Conservation (phyloP, 2,329 filamentous ascomycete genomes). For the Lasiodiplodia sp. region DNA sequence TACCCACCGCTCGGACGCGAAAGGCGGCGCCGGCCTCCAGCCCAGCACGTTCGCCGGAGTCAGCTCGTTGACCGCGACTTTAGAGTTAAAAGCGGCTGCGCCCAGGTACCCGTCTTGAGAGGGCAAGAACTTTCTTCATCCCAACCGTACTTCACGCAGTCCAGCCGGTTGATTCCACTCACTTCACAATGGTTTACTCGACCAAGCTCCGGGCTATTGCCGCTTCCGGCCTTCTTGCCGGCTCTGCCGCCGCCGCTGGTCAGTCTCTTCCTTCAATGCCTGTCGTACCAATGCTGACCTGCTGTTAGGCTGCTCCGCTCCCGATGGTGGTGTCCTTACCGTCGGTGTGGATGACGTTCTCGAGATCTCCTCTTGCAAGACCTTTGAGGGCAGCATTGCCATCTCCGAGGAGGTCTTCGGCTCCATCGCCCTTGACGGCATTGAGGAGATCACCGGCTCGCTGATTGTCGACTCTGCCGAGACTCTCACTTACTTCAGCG, state of each 20-base stretch:
- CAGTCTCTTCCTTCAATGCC: background rate
- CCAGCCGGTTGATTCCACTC: constrained; percentile 9
- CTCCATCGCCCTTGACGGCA: constrained; percentile 14
- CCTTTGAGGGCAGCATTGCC: constrained; percentile 17
- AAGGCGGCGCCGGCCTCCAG: constrained; percentile 4
- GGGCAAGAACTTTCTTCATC: constrained; percentile 25
- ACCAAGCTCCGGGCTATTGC: constrained; percentile 22
- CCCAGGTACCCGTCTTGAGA: background rate
- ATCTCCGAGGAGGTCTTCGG: constrained; percentile 38
- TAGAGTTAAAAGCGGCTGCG: constrained; percentile 4
- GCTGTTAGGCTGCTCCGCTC: constrained; percentile 13
- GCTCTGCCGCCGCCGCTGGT: constrained; percentile 23
- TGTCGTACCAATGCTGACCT: background rate
- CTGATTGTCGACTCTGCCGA: constrained; percentile 14
- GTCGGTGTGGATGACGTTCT: constrained; percentile 8
- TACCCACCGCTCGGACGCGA: constrained; percentile 20
- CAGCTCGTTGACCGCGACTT: constrained; percentile 23
- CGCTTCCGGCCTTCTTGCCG: constrained; percentile 15
- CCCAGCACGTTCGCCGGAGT: constrained; percentile 5
- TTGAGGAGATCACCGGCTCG: constrained; percentile 27
- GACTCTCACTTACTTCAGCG: constrained; percentile 22
- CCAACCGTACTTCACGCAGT: constrained; percentile 3
- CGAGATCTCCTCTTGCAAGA: constrained; percentile 17
- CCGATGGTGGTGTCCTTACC: constrained; percentile 11
- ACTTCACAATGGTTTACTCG: constrained; percentile 20